phyloP scores from a whole-genome alignment of 192 early-diverging fungal species.

The Gonapodya sp. region DNA sequence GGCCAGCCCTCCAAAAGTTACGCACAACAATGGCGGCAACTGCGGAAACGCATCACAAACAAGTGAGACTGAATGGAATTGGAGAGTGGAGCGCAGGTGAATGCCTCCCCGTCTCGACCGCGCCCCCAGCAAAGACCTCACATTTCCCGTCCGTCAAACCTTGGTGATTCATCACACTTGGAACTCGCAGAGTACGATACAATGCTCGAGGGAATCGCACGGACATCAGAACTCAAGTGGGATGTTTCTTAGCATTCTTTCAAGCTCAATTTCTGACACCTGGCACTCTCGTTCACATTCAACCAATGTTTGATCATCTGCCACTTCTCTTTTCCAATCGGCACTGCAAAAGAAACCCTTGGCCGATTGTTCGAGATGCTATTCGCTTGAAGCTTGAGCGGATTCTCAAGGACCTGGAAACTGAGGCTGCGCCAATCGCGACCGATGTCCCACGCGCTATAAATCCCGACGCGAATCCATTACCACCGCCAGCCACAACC shows the following conservation, averaged over 20 bases:
- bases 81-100: no score
- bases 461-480: neutral
- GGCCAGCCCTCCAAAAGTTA: no score
- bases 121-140: no score
- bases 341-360: neutral
- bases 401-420: neutral
- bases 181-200: no score
- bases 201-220: neutral
- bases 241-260: neutral
- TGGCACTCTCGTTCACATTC: neutral
- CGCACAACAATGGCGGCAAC: no score
- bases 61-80: no score
- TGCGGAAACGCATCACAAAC: no score
- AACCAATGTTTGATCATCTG: neutral
- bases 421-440: neutral
- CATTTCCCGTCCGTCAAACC: no score
- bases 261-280: neutral
- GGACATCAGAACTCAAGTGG: neutral
- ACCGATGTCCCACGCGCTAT: neutral
- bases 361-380: neutral
- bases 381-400: neutral
- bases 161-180: no score
- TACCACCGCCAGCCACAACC: neutral
- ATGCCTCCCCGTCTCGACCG: no score
- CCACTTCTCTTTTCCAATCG: neutral